Conservation (phyloP, 2,329 filamentous ascomycete genomes). For the Calonectria henricotiae region DNA sequence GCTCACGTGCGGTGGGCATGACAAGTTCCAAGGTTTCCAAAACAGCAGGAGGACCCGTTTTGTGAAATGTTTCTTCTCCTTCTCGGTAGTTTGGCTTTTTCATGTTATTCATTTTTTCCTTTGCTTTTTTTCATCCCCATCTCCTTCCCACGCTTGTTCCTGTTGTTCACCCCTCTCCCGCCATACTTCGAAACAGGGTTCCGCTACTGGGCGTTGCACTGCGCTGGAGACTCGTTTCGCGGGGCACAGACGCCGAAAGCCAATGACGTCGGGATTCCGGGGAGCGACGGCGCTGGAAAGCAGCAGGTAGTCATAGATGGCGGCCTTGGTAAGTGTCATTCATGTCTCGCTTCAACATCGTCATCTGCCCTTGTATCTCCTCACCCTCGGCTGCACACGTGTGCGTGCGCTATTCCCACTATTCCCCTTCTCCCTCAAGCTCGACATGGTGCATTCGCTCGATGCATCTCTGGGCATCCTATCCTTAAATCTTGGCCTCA, state of each 20-base stretch:
- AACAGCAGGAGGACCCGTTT: conserved; percentile 8
- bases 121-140: neutral
- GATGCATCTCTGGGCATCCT: conserved; percentile 15
- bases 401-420: conserved; percentile 5
- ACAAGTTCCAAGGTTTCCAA: conserved; percentile 21
- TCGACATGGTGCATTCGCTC: conserved; percentile 4
- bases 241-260: conserved; percentile 45
- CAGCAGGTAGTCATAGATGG: conserved; percentile 53
- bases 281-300: conserved; percentile 47
- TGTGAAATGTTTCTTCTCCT: conserved; percentile 9
- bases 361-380: conserved; percentile 12
- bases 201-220: conserved; percentile 30
- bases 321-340: conserved; percentile 56
- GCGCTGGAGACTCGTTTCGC: conserved; percentile 33
- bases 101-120: neutral
- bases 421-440: neutral
- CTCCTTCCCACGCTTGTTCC: neutral
- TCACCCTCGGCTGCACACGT: conserved; percentile 16
- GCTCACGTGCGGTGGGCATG: conserved; percentile 47
- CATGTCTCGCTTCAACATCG: neutral
- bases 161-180: neutral
- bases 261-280: conserved; percentile 54
- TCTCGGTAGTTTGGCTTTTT: neutral
- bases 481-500: conserved; percentile 12
- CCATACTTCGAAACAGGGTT: conserved; percentile 6